Evolutionary conservation across 805 yeast species (phyloP), one percentile per base, ranked within the genome.

Genomic region (Lachancea fermentati): DNA sequence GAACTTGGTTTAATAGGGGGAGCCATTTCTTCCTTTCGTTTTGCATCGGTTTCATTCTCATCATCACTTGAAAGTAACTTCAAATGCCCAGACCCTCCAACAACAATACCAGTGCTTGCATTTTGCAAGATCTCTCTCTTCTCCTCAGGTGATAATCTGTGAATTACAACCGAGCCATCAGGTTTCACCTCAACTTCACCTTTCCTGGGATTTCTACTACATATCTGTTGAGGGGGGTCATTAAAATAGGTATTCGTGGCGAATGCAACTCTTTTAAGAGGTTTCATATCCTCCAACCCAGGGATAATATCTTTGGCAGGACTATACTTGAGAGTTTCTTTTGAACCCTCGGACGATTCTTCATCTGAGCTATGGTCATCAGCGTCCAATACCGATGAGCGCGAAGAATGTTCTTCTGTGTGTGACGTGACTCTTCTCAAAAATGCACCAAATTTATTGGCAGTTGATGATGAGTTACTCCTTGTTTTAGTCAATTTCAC

Each of bases 201-300:
- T 55, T 75, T 74, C 48, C 87, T 66, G 12, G 96, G 95, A 44
- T 67, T 71, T 51, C 88, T 66, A 2, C 89, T 79, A 7, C 95
- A 94, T 35, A 86, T 86, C 53, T 86, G 95, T 54, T 86, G 96
- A 0, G 94, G 94, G 2, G 96, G 95, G 58, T 89, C 96, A 46
- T 75, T 73, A 26, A 73, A 75, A 53, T 86, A 79, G 12, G 85
- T 81, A 26, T 83, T 83, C 4, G 83, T 69, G 2, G 88, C 86
- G 65, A 89, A 89, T 0, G 81, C 72, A 4, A 87, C 95, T 48
- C 85, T 71, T 46, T 76, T 74, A 56, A 85, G 45, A 5, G 58
- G 54, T 37, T 63, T 63, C 1, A 68, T 32, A 26, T 73, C 42
- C 34, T 67, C 72, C 33, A 69, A 45, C 0, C 75, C 75, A 2